Evolutionary conservation across 352 stramenopile species (phyloP).

Genomic region (Phytopythium mirpurense): DNA sequence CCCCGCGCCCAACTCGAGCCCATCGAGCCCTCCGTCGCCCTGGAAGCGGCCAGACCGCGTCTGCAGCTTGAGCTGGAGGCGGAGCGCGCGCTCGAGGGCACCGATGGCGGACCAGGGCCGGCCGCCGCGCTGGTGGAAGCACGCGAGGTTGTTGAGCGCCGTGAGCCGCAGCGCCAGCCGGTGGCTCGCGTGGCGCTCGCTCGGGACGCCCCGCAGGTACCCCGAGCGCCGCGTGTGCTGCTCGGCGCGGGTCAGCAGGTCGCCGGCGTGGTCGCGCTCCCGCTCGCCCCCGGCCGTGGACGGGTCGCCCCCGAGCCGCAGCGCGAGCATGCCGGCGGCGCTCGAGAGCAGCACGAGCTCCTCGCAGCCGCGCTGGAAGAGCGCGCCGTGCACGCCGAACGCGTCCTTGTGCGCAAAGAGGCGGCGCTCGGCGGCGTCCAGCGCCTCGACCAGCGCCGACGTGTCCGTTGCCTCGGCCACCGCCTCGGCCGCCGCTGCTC

Average conservation of each 20-base stretch:
- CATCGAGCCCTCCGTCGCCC: too few relatives aligned
- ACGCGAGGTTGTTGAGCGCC: conserved; percentile 67
- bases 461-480: conserved; percentile 1
- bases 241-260: conserved; percentile 37
- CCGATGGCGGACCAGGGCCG: conserved; percentile 36
- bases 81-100: conserved; percentile 41
- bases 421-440: conserved; percentile 32
- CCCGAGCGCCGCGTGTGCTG: conserved; percentile 43
- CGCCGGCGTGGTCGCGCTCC: conserved; percentile 13
- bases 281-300: background rate
- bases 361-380: conserved; percentile 54
- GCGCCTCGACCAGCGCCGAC: conserved; percentile 13
- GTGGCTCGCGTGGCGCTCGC: conserved; percentile 13
- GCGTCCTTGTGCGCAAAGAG: conserved; percentile 45
- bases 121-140: conserved; percentile 36
- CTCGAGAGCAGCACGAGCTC: conserved; percentile 65
- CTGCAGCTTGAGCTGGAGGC: conserved; percentile 34
- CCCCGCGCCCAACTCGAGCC: too few relatives aligned
- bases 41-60: too few relatives aligned
- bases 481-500: too few relatives aligned
- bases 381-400: conserved; percentile 27
- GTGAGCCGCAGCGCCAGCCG: conserved; percentile 37
- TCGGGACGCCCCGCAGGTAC: conserved; percentile 27
- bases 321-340: conserved; percentile 41
- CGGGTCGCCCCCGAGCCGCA: conserved; percentile 13